Conservation (phyloP, 257 asterid species). For the Leonotis leonurus region DNA sequence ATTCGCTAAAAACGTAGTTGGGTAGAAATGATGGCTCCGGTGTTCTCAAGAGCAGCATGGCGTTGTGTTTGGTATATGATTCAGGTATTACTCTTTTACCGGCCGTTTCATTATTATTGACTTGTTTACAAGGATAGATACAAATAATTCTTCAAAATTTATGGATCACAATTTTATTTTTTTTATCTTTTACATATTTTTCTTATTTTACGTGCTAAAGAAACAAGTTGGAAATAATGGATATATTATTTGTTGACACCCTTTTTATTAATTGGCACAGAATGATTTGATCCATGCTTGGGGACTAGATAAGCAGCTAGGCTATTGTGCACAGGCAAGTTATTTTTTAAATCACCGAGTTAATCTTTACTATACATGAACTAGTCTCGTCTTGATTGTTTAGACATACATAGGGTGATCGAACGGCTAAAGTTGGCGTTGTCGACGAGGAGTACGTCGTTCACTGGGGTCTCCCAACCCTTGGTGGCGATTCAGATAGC, state of each 20-base stretch:
- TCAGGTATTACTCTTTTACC: too few relatives aligned
- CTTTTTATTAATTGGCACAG: conserved; percentile 11
- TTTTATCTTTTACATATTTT: too few relatives aligned
- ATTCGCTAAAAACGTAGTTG: conserved; percentile 43
- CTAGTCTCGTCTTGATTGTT: too few relatives aligned
- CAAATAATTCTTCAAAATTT: too few relatives aligned
- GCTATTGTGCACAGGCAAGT: conserved; percentile 92
- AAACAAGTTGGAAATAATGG: too few relatives aligned
- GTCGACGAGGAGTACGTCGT: conserved; percentile 64
- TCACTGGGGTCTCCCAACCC: conserved; percentile 71
- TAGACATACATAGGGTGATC: conserved; percentile 79
- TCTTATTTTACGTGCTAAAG: too few relatives aligned
- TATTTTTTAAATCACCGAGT: too few relatives aligned
- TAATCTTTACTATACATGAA: too few relatives aligned
- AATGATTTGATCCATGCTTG: conserved; percentile 95
- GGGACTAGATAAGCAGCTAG: conserved; percentile 92
- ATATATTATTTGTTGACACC: neutral
- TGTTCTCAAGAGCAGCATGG: conserved; percentile 84
- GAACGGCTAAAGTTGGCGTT: conserved; percentile 67
- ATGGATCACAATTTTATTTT: too few relatives aligned
- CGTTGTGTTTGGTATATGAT: conserved; percentile 87
- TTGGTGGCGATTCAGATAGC: conserved; percentile 36
- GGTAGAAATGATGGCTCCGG: conserved; percentile 99
- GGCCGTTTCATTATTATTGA: too few relatives aligned
- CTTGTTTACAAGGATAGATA: too few relatives aligned